Base-by-base conservation (phyloP, 1,284 basidiomycete species). In the Malassezia dermatis region DNA sequence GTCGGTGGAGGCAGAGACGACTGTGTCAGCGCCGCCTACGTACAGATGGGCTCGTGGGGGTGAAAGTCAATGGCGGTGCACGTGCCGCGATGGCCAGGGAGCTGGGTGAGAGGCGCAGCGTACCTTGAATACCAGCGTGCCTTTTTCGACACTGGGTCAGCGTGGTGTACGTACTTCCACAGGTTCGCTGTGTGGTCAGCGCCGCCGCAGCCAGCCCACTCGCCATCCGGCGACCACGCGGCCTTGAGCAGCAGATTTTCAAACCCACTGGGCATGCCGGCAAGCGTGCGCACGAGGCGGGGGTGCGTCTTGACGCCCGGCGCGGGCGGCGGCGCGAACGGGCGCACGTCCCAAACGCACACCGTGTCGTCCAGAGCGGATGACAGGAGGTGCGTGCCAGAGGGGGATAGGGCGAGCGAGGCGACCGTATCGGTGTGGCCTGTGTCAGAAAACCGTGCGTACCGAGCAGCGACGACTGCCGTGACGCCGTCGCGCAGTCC, bases 301-400 rank as follows among this genome's bases (percentile, higher is more conserved):
- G 67, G 61, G 27, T 62, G 60, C 21, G 56, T 26, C 37, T 53
- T 47, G 28, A 63, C 58, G n/a, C 63, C 58, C 0, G 64, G 64
- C 28, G 56, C 49, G 1, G 64, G 63, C 26, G 67, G 63, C 1
- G 69, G 67, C 23, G 71, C 73, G 48, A 73, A 75, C 1, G 73
- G 73, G n/a, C 69, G 58, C 4, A 75, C 68, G 39, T 75, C 73
- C 73, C 73, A 75, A 23, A 75, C 64, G 8, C 69, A 55, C 0
- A 71, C 41, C 0, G 67, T 66, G 47, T 71, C 68, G 52, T 75
- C 73, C 31, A 71, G 62, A 2, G 60, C 56, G 7, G 64, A 63
- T 4, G 66, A 64, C 11, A 73, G 53, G 10, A 75, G 59, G 45
- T 69, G 64, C 15, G 69, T 71, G n/a, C 72, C 73, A 1, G 66